Evolutionary conservation across 768 basidiomycete species (phyloP), one percentile per base, ranked within the genome.

Genomic region (Rhodotorula babjevae): DNA sequence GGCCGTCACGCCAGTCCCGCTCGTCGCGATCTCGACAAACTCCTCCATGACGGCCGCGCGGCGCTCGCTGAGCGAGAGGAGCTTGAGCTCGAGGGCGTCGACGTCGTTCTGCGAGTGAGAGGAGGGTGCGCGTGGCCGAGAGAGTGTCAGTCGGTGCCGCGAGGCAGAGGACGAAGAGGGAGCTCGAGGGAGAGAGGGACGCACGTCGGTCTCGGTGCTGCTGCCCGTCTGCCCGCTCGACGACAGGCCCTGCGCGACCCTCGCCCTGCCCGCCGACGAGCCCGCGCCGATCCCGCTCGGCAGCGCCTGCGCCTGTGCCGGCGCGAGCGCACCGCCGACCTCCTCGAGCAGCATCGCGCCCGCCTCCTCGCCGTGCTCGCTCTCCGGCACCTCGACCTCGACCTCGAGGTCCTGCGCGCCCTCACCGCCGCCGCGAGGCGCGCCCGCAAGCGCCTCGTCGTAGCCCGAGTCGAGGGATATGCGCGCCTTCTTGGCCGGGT

Each of bases 21-120:
- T 56, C 46, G 61, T 27, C 21, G 63, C 67, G 12, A 69, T 58
- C 56, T 73, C 68, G 72, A 73, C 61, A 29, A 69, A 69, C 31
- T 61, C 68, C 29, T 66, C 21, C 29, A 69, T 56, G 19, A 66
- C 23, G 2, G 25, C 25, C 21, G 61, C 55, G 40, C 65, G 61
- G 12, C 65, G 68, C 18, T 57, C 31, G 27, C 61, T 69, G 27
- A 44, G 31, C 7, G 40, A 40, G 40, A 73, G 55, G 23, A 69
- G 56, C 15, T 59, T 33, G 15, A 2, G 11, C 29, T 50, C 61
- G 33, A 68, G 59, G 16, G 29, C 49, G 23, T n/a, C 58, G 56
- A 44, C 16, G 50, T 52, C 25, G 56, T 23, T 18, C 56, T 36
- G 9, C 19, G 19, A 1, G 19, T 7, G 21, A 14, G 49, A 12